Conservation (phyloP, 257 asterid genomes). For the Vinca minor region DNA sequence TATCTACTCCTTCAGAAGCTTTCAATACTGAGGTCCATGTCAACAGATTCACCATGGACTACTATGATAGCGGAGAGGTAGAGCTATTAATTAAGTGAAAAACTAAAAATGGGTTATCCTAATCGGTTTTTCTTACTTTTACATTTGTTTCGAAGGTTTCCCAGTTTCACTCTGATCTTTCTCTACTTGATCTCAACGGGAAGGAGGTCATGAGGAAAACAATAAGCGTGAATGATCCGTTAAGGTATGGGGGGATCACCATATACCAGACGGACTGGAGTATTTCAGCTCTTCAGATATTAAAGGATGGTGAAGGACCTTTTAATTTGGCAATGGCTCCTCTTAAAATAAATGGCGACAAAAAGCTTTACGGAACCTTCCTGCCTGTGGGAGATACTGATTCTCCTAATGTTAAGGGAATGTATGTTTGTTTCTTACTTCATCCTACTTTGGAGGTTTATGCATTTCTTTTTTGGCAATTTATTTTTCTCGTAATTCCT, state of each 20-base stretch:
- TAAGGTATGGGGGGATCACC: conserved; percentile 78
- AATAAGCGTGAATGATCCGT: conserved; percentile 77
- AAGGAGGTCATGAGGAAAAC: conserved; percentile 86
- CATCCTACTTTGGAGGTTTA: background rate
- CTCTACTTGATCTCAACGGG: conserved; percentile 64
- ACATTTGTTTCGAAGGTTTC: conserved; percentile 47
- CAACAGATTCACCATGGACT: conserved; percentile 68
- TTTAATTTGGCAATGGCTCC: conserved; percentile 96
- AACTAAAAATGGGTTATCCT: background rate
- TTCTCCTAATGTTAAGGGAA: conserved; percentile 60
- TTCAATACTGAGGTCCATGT: conserved; percentile 84
- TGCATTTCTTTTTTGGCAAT: background rate
- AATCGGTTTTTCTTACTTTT: conserved; percentile 4
- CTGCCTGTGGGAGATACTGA: conserved; percentile 55
- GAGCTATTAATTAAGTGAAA: background rate
- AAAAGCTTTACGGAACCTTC: conserved; percentile 80
- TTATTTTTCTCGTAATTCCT: background rate
- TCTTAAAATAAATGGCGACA: conserved; percentile 67
- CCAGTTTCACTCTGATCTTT: conserved; percentile 82
- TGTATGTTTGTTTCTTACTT: conserved; percentile 35
- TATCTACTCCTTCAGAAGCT: conserved; percentile 67
- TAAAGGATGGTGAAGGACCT: conserved; percentile 80
- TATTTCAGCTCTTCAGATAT: conserved; percentile 61
- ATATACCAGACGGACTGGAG: conserved; percentile 59
- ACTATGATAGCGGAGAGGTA: conserved; percentile 86